Evolutionary conservation across 1,284 basidiomycete species (phyloP).

Genomic region (Boletellus deceptivus): DNA sequence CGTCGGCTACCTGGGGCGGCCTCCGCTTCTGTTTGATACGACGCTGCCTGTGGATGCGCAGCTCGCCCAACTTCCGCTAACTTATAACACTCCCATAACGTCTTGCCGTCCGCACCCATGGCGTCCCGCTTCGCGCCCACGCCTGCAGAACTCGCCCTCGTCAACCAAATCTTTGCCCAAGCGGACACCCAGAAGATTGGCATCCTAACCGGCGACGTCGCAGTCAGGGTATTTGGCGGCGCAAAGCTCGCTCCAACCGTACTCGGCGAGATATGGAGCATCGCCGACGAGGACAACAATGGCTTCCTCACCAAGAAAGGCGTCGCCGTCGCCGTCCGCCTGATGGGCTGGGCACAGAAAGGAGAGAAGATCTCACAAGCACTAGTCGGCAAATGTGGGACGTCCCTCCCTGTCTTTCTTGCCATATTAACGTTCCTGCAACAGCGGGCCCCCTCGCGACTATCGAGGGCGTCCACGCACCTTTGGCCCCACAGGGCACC

Average conservation of each 20-base stretch:
- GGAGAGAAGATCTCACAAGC: constrained; percentile 69
- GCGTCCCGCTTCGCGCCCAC: constrained; percentile 63
- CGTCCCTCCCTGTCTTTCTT: constrained; percentile 11
- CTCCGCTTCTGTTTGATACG: neutral
- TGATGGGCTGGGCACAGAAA: constrained; percentile 92
- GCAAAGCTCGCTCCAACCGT: constrained; percentile 74
- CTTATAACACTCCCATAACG: constrained; percentile 19
- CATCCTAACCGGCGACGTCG: constrained; percentile 81
- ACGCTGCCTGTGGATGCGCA: constrained; percentile 18
- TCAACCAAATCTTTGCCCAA: constrained; percentile 66
- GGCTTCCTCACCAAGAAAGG: constrained; percentile 87
- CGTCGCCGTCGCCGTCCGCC: constrained; percentile 81
- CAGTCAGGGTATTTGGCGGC: constrained; percentile 77
- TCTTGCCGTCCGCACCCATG: constrained; percentile 41
- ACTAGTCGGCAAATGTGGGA: constrained; percentile 63
- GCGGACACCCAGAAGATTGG: constrained; percentile 76
- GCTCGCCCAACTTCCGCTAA: constrained; percentile 3
- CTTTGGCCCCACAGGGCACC: constrained; percentile 47
- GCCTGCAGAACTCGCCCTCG: constrained; percentile 62
- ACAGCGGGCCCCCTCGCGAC: constrained; percentile 80
- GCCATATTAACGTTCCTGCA: constrained; percentile 9
- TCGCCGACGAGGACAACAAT: constrained; percentile 91
- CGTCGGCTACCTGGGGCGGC: neutral
- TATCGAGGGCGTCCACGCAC: constrained; percentile 69
- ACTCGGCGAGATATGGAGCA: constrained; percentile 91